Base-by-base conservation (phyloP, 306 rosid genomes). In the Lupinus albus region DNA sequence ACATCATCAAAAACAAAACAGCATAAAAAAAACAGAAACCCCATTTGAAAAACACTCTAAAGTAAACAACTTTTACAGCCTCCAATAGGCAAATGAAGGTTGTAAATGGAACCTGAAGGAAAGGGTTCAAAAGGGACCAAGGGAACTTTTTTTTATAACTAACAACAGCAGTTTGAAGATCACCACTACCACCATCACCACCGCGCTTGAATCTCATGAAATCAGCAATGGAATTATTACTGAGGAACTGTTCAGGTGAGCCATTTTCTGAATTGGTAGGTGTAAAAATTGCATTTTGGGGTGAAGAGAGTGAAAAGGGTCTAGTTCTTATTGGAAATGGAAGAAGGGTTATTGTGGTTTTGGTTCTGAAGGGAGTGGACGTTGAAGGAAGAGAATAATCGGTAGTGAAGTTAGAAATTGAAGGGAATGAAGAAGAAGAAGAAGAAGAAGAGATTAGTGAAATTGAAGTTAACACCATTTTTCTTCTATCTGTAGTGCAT, bases 101-200 rank as follows among this genome's bases (percentile, higher is more conserved):
- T 13, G 14, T 13, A 49, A 20, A 4, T 62, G 7, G 8, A 14
- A 88, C 97, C 96, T 86, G 90, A 71, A 90, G 82, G 76, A 90
- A 86, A 62, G 99, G 99, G 44, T 64, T 75, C 47, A 93, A 78
- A 72, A 90, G 81, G 12, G 83, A 76, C 99, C 94, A 90, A 35
- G 99, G 99, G 52, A 93, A 93, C 79, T 73, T 84, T 93, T 88
- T 93, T 56, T 61, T 71, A 62, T 86, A 93, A 33, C 86, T 84
- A 11, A 93, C 96, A 11, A 88, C 78, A 28, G 98, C 96, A 4
- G 98, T 89, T 80, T 93, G 98, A 78, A 93, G 68, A 51, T 86
- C 87, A 3, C 89, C 91, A 46, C 70, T 76, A 11, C 79, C 75
- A 41, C 89, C 84, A 71, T 81, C 85, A 25, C 11, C 77, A 1